Conservation (phyloP, 352 stramenopile species). For the Phytopythium chamaehyphon region DNA sequence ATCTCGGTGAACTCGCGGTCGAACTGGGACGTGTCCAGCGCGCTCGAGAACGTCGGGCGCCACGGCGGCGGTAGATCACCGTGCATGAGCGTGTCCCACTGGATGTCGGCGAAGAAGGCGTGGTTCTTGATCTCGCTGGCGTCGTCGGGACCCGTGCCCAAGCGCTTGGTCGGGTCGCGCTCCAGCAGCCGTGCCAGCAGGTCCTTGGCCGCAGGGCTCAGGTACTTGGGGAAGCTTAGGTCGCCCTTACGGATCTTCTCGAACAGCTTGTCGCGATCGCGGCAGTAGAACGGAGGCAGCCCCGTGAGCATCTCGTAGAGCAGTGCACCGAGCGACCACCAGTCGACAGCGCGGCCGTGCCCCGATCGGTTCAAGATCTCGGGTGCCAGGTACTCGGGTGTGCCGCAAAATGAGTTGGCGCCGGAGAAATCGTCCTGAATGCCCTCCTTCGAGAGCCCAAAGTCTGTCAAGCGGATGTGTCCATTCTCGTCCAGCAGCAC, state of each 20-base stretch:
- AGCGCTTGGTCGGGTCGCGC: slow-evolving; percentile 90
- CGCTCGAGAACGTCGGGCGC: slow-evolving; percentile 90
- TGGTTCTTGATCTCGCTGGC: slow-evolving; percentile 82
- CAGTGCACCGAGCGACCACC: slow-evolving; percentile 94
- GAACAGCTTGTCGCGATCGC: slow-evolving; percentile 95
- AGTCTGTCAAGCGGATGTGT: slow-evolving; percentile 98
- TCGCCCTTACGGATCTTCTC: slow-evolving; percentile 96
- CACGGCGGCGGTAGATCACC: slow-evolving; percentile 86
- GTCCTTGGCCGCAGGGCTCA: slow-evolving; percentile 80
- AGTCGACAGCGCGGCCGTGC: slow-evolving; percentile 97
- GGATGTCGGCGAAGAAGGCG: slow-evolving; percentile 75
- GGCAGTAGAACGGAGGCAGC: slow-evolving; percentile 91
- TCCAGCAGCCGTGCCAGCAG: slow-evolving; percentile 92
- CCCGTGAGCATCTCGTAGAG: slow-evolving; percentile 84
- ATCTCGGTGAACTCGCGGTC: slow-evolving; percentile 97
- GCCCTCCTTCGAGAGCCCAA: slow-evolving; percentile 91
- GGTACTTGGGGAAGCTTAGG: slow-evolving; percentile 94
- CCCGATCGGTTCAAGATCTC: slow-evolving; percentile 97
- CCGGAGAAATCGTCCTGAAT: slow-evolving; percentile 91
- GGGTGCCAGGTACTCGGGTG: slow-evolving; percentile 98
- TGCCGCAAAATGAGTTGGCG: slow-evolving; percentile 97
- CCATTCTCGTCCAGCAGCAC: slow-evolving; percentile 95
- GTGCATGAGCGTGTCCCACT: slow-evolving; percentile 60
- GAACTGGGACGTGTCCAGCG: slow-evolving; percentile 97
- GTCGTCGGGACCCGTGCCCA: slow-evolving; percentile 89